Base-by-base conservation (phyloP, 1,139 yeast species). In the Maudiozyma humilis region DNA sequence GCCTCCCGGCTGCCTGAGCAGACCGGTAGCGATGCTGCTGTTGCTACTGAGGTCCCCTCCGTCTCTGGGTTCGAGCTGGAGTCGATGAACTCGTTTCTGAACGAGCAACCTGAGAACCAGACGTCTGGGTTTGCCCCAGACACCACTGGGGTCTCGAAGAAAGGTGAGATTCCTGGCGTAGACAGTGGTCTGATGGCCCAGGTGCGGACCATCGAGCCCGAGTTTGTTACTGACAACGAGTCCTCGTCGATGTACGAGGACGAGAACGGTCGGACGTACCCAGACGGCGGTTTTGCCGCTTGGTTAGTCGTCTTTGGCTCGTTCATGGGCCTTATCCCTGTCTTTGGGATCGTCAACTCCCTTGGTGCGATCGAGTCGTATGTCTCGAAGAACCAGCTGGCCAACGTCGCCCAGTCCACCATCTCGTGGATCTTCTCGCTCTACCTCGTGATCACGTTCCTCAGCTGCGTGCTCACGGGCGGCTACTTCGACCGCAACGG, bases 401-500 rank as follows among this genome's bases (percentile, higher is more conserved):
- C 66, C 12, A 52, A 66, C 16, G 71, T 69, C 1, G 65, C 74
- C 4, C 66, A 78, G 3, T 70, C 82, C 1, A 69, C 72, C 5
- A 71, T 78, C 0, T 78, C 87, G 4, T 82, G 89, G 91, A 76
- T 83, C 43, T 81, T 82, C 56, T 78, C 88, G 3, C 64, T 82
- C 15, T 79, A 74, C 54, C 57, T 79, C 31, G 78, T 80, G 15
- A 66, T 79, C 19, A 68, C 78, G 53, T 79, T 77, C 57, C 67
- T 78, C 42, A 75, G 79, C 10, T 75, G 78, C 3, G 73, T 81
- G 20, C 59, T 80, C 31, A 73, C 81, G 32, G 89, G 91, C 0
- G 64, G 67, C 4, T 59, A 63, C 42, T 76, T 76, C 50, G 82
- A 76, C 51, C 62, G 71, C 47, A 61, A 68, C 40, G 82, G 82